These are phyloP conservation scores for Xerocomellus amylosporus DNA, from an alignment of 768 basidiomycete species.

Conservation along the genomic window DNA sequence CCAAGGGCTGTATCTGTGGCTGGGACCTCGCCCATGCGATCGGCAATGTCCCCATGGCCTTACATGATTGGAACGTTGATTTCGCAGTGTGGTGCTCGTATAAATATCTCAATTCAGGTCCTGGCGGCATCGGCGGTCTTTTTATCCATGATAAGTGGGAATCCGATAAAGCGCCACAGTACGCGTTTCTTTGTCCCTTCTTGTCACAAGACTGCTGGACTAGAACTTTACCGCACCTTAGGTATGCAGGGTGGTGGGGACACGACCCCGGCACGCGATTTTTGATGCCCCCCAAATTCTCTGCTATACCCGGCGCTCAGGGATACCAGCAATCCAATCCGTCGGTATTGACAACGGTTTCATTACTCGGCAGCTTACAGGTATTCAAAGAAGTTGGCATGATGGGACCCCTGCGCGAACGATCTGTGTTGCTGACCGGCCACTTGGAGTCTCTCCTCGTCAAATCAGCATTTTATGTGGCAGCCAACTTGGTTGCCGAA, in stretches of 20 bases:
- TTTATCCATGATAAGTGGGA: conserved; percentile 87
- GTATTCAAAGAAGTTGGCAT: conserved; percentile 79
- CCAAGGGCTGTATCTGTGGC: conserved; percentile 89
- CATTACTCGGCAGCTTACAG: conserved; percentile 80
- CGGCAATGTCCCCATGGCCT: conserved; percentile 85
- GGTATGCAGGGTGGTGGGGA: conserved; percentile 98
- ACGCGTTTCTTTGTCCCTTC: conserved; percentile 26
- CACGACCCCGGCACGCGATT: conserved; percentile 87
- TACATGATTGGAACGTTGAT: conserved; percentile 94
- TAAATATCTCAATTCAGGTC: conserved; percentile 96
- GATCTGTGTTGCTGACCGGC: conserved; percentile 68
- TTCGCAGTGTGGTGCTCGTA: conserved; percentile 99
- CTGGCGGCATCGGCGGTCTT: conserved; percentile 94
- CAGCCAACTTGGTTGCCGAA: conserved; percentile 35
- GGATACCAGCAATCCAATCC: conserved; percentile 98
- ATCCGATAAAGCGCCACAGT: conserved; percentile 60
- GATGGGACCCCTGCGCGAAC: conserved; percentile 62
- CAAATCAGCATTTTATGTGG: conserved; percentile 62
- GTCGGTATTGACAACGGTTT: conserved; percentile 71
- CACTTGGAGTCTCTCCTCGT: conserved; percentile 64
- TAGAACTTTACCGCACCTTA: conserved; percentile 32
- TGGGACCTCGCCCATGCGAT: conserved; percentile 97
- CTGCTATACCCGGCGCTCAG: conserved; percentile 84
- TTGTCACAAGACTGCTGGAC: conserved; percentile 3
- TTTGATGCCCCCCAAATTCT: conserved; percentile 81